Conservation (phyloP, 768 basidiomycete genomes). For the Phaffia tasmanica region DNA sequence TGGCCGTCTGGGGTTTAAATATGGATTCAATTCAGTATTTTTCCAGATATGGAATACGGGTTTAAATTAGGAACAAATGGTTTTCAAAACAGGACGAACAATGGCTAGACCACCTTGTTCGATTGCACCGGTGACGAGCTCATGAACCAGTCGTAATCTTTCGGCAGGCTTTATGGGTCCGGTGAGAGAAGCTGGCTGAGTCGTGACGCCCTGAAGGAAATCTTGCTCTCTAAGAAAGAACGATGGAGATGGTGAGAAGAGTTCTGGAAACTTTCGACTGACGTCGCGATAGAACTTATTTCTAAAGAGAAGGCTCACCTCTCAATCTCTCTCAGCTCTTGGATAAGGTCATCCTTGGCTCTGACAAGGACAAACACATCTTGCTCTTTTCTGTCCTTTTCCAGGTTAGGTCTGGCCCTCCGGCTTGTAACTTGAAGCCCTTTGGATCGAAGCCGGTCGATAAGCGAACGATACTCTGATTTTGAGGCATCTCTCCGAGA, state of each 20-base stretch:
- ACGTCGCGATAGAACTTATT: neutral
- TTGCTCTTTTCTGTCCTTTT: constrained; percentile 1
- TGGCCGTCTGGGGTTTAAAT: neutral
- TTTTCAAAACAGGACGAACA: neutral
- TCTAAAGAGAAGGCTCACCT: constrained; percentile 8
- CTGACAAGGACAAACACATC: constrained; percentile 19
- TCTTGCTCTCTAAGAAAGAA: constrained; percentile 5
- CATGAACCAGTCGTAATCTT: constrained; percentile 65
- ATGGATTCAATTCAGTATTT: neutral
- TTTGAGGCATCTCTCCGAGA: neutral
- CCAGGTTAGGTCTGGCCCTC: constrained; percentile 2
- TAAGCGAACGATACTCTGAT: constrained; percentile 10
- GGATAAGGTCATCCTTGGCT: constrained; percentile 10
- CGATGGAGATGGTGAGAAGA: neutral
- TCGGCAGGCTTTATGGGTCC: constrained; percentile 49
- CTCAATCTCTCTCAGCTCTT: constrained; percentile 16
- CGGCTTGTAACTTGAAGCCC: constrained; percentile 15
- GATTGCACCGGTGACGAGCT: constrained; percentile 47
- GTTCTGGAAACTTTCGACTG: neutral
- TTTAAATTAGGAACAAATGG: neutral
- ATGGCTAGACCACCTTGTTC: constrained; percentile 22
- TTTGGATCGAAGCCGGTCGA: neutral
- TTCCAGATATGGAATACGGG: neutral
- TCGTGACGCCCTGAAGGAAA: constrained; percentile 41
- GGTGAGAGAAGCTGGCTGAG: constrained; percentile 41